Evolutionary conservation across 2,329 filamentous ascomycete genomes (phyloP).

Genomic region (Aspergillus ibericus): DNA sequence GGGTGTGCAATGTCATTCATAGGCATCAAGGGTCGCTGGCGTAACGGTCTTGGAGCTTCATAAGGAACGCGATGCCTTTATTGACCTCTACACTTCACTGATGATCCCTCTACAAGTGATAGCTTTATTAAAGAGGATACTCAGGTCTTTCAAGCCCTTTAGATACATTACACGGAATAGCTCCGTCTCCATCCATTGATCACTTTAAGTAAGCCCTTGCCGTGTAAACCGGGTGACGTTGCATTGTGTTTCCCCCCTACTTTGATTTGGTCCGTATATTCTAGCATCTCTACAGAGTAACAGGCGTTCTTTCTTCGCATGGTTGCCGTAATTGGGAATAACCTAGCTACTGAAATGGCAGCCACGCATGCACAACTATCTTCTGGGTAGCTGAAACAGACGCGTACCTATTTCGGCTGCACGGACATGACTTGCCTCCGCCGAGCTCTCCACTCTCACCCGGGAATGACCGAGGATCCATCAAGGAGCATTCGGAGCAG

Average conservation of each 20-base stretch:
- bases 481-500: not conserved
- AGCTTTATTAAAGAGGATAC: not conserved
- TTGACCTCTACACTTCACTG: not conserved
- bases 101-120: not conserved
- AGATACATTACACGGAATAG: not conserved
- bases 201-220: not conserved
- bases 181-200: not conserved
- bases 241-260: not conserved
- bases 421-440: conserved; percentile 25
- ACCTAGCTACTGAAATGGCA: not conserved
- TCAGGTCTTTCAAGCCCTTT: not conserved
- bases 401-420: conserved; percentile 38
- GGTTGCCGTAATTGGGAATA: not conserved
- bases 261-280: not conserved
- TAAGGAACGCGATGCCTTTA: too few relatives aligned
- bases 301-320: not conserved
- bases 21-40: not conserved
- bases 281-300: not conserved
- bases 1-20: not conserved
- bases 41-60: not conserved
- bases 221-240: not conserved
- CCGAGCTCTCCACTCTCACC: not conserved
- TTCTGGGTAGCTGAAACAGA: conserved; percentile 32
- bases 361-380: not conserved
- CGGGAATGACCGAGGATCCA: conserved; percentile 1